Evolutionary conservation across 2,329 filamentous ascomycete species (phyloP).

Genomic region (Pestalotiopsis sp.): DNA sequence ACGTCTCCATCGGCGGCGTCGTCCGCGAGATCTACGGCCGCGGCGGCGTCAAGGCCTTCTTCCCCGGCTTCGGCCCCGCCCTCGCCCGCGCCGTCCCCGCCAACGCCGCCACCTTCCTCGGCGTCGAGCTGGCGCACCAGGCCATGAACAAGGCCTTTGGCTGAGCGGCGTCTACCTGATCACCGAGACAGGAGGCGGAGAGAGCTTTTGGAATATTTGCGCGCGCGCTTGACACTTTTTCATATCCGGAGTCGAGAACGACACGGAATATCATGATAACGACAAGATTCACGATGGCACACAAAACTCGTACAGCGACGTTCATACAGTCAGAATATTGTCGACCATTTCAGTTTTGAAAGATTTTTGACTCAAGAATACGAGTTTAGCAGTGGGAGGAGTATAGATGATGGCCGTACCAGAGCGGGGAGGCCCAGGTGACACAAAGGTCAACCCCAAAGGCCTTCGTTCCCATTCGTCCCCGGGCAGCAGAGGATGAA

Average conservation of each 20-base stretch:
- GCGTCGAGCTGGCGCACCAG: conserved; percentile 82
- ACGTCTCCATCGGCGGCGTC: conserved; percentile 78
- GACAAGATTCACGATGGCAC: not conserved
- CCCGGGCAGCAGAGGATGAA: not conserved
- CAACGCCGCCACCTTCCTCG: conserved; percentile 93
- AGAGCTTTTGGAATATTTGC: not conserved
- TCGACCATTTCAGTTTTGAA: not conserved
- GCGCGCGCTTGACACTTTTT: not conserved
- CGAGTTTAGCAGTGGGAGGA: not conserved
- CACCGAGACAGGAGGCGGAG: not conserved
- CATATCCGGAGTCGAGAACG: not conserved
- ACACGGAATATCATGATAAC: not conserved
- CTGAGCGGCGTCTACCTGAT: conserved; percentile 23
- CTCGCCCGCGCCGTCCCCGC: conserved; percentile 91
- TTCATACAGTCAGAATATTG: not conserved
- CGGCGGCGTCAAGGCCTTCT: conserved; percentile 90
- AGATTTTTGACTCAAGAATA: not conserved
- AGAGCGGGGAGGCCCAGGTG: not conserved
- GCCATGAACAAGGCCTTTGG: conserved; percentile 78
- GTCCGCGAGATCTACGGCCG: conserved; percentile 80
- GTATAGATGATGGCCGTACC: not conserved
- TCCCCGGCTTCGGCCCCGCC: conserved; percentile 93
- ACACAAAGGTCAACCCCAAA: not conserved
- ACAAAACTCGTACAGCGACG: not conserved
- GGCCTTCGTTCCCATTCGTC: not conserved